Evolutionary conservation across 2,329 filamentous ascomycete genomes (phyloP), one percentile per base, ranked within the genome.

Genomic region (Teratosphaeria pseudoeucalypti): DNA sequence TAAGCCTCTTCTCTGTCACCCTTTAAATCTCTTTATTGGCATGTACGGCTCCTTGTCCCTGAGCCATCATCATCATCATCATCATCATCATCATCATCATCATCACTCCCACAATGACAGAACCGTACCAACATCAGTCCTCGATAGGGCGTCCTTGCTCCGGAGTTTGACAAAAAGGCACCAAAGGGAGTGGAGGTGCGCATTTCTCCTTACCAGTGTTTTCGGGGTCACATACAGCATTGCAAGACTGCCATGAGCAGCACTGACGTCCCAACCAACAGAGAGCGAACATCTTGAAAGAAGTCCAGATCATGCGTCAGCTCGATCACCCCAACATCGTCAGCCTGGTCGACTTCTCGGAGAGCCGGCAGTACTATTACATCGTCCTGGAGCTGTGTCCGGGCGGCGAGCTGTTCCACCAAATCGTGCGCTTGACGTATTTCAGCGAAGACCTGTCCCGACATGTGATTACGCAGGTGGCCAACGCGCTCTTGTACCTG

Each of bases 181-280:
- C 91, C 91, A 63, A 96, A 95, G 82, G 89, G 88, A 79, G 91
- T 91, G 82, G 92, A 97, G 92, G 94, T 97, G 90, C 89, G 85
- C 80, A 76, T 54, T 59, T 49, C 55, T 53, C 53, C 53, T 32
- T 32, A 47, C 32, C 32, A 52, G 56, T 55, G 43, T 68, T 39
- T 52, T 29, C 56, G 29, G n/a, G 19, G 16, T 29, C 29, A 23
- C 52, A 26, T 54, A 9, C 23, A 14, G 29, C 7, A 32, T 7
- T 11, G 27, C 34, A 32, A 54, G 14, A 19, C 53, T 54, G 27
- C 34, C 19, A 32, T 54, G 53, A 54, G 53, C 53, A 37, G 53
- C 34, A 72, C 77, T 79, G 72, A 79, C 76, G 70, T 74, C 67
- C 70, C 67, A 52, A 29, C 19, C 60, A 64, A 65, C 74, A 99